phyloP scores from a whole-genome alignment of 1,284 basidiomycete genomes.

The Cutaneotrichosporon curvatum region DNA sequence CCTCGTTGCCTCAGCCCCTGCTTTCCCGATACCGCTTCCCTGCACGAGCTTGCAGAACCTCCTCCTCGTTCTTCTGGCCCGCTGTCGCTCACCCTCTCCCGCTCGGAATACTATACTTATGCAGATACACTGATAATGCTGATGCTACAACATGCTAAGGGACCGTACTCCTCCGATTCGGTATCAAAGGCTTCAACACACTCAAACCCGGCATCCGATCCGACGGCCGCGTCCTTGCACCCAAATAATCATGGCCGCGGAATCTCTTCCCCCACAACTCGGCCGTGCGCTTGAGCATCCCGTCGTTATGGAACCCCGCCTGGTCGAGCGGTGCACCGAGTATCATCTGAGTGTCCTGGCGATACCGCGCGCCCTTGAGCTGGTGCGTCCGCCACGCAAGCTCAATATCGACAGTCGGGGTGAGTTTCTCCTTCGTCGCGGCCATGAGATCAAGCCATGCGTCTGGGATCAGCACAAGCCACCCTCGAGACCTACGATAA shows the following conservation, averaged over 20 bases:
- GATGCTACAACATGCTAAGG: background rate
- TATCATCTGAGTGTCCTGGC: slow-evolving; percentile 21
- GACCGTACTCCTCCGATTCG: background rate
- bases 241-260: slow-evolving; percentile 18
- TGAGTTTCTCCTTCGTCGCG: slow-evolving; percentile 15
- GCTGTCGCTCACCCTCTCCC: too few relatives aligned
- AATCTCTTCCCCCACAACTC: slow-evolving; percentile 24
- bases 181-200: background rate
- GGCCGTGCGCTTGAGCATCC: slow-evolving; percentile 19
- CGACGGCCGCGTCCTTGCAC: background rate
- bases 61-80: too few relatives aligned
- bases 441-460: slow-evolving; percentile 37
- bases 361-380: slow-evolving; percentile 28
- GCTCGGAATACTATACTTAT: too few relatives aligned
- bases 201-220: background rate
- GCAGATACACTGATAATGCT: too few relatives aligned
- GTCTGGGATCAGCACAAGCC: slow-evolving; percentile 15
- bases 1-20: too few relatives aligned
- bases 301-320: slow-evolving; percentile 15
- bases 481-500: slow-evolving; percentile 24
- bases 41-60: too few relatives aligned
- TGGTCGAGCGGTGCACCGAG: slow-evolving; percentile 17
- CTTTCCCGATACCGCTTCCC: too few relatives aligned
- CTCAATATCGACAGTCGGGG: slow-evolving; percentile 36
- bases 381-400: slow-evolving; percentile 45